These are phyloP conservation scores for Priceomyces haplophilus DNA, from an alignment of 805 yeast species.

Conservation along the genomic window DNA sequence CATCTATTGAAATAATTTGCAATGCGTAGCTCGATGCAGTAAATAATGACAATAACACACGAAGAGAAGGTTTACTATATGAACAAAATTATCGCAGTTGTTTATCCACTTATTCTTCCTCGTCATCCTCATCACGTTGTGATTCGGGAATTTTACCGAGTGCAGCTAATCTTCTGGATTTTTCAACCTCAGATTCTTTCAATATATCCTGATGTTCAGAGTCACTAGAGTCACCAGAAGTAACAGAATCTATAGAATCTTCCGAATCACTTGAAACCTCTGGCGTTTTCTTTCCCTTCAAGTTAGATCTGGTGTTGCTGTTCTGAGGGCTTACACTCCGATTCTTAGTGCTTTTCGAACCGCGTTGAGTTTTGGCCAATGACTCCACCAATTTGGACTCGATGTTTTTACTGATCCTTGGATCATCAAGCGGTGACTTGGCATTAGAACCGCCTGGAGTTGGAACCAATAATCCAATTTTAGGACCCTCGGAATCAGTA, in stretches of 20 bases:
- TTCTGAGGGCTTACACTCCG: constrained; percentile 19
- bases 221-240: constrained; percentile 16
- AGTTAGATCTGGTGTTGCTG: constrained; percentile 2
- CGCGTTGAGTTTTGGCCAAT: constrained; percentile 4
- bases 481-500: constrained; percentile 12
- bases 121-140: constrained; percentile 49
- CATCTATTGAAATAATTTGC: not conserved
- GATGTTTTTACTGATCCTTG: constrained; percentile 13
- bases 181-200: constrained; percentile 65
- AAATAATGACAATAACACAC: not conserved
- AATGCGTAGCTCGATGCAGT: not conserved
- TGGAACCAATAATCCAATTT: constrained; percentile 9
- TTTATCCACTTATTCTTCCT: constrained; percentile 22
- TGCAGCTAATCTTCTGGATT: constrained; percentile 58
- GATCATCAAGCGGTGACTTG: constrained; percentile 12
- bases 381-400: constrained; percentile 17
- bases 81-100: not conserved
- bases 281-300: not conserved
- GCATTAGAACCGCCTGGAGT: constrained; percentile 9
- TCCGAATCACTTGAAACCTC: constrained; percentile 2
- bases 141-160: constrained; percentile 43
- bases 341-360: not conserved
- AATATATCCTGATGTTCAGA: constrained; percentile 14
- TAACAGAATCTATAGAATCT: not conserved
- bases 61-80: not conserved